Evolutionary conservation across 495 filamentous ascomycete species (phyloP).

Genomic region (Penicillium verhagenii): DNA sequence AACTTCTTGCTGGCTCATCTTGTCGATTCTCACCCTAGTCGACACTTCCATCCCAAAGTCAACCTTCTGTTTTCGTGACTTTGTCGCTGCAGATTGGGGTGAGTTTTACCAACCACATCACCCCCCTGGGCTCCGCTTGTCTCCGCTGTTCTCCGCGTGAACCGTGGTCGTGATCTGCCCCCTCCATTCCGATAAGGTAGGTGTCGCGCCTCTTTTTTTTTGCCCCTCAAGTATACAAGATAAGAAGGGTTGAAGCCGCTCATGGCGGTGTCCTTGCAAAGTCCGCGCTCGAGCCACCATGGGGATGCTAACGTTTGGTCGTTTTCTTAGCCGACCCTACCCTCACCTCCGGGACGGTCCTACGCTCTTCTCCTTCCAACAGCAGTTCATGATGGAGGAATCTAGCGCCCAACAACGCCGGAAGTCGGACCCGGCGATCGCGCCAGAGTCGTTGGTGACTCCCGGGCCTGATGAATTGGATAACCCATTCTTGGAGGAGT

Average conservation of each 20-base stretch:
- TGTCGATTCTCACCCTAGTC: neutral
- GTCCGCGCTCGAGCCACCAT: constrained; percentile 18
- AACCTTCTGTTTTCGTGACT: neutral
- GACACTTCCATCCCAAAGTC: neutral
- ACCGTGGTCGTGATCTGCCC: constrained; percentile 8
- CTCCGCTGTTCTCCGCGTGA: constrained; percentile 13
- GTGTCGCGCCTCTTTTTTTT: constrained; percentile 5
- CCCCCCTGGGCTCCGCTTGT: no score
- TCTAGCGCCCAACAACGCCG: constrained; percentile 23
- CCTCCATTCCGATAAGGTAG: constrained; percentile 14
- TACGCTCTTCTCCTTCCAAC: constrained; percentile 44
- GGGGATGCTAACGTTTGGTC: constrained; percentile 46
- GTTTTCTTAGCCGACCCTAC: constrained; percentile 45
- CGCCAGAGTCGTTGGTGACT: constrained; percentile 27
- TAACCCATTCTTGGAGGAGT: constrained; percentile 23
- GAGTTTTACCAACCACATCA: neutral
- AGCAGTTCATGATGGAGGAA: constrained; percentile 44
- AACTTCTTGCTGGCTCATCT: neutral
- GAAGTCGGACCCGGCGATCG: constrained; percentile 26
- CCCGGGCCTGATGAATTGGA: constrained; percentile 15
- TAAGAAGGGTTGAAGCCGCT: constrained; percentile 5
- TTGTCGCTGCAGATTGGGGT: neutral
- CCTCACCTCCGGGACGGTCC: constrained; percentile 39
- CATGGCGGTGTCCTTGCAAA: neutral
- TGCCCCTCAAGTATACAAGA: neutral